A percentile compares a stretch with the other conserved stretches of the same genome.
Conservation (phyloP, 768 basidiomycete genomes). For the Cystobasidium onofrii region DNA sequence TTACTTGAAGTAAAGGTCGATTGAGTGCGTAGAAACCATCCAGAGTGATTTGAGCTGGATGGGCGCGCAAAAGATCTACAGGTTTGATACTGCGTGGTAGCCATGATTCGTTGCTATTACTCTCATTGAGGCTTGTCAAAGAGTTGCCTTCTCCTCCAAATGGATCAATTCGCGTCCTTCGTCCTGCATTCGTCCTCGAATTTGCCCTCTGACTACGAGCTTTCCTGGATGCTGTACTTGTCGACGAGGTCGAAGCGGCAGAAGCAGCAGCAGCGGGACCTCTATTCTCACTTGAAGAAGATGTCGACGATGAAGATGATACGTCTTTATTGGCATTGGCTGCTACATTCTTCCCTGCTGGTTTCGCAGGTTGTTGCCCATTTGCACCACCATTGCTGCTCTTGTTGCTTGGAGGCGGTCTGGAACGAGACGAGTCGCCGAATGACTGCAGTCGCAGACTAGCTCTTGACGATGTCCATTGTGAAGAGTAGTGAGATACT, state of each 20-base stretch:
- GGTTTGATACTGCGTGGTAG: conserved; percentile 10
- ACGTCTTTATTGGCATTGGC: background rate
- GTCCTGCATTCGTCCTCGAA: background rate
- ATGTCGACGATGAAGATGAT: background rate
- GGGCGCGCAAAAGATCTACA: background rate
- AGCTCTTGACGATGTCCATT: background rate
- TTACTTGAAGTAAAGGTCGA: conserved; percentile 18
- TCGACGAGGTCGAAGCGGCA: background rate
- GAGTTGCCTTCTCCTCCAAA: background rate
- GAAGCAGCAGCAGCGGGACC: background rate
- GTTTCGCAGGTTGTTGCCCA: background rate
- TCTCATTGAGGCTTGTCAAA: background rate
- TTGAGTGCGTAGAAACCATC: conserved; percentile 14
- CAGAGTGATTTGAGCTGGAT: conserved; percentile 18
- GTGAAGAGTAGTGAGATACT: background rate
- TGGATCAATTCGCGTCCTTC: conserved; percentile 1
- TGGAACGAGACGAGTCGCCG: conserved; percentile 23
- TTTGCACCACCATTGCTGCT: conserved; percentile 3
- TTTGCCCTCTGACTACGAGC: conserved; percentile 12
- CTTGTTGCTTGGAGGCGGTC: conserved; percentile 23
- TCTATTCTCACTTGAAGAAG: background rate
- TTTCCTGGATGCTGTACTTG: background rate
- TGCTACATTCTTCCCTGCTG: conserved; percentile 10
- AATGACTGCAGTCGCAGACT: conserved; percentile 4
- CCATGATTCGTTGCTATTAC: background rate